Evolutionary conservation across 306 rosid species (phyloP).

Genomic region (Ormosia semicastrata): DNA sequence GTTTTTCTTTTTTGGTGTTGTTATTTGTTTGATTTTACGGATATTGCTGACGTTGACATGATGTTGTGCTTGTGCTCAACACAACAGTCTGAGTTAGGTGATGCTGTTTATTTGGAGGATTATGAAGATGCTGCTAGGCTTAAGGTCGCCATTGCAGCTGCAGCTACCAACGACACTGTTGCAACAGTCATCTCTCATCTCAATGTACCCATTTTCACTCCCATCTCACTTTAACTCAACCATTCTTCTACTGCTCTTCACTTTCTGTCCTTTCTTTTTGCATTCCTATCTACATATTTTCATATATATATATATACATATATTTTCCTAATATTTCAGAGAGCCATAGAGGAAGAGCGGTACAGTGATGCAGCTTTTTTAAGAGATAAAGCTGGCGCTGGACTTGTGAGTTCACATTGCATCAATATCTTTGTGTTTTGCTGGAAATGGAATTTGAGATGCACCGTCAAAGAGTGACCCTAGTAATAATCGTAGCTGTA

Average conservation of each 20-base stretch:
- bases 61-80: constrained; percentile 26
- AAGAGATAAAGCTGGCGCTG: constrained; percentile 86
- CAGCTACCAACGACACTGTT: constrained; percentile 71
- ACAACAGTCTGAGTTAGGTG: constrained; percentile 56
- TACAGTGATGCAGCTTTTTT: constrained; percentile 75
- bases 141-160: constrained; percentile 92
- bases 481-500: neutral
- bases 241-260: neutral
- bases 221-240: neutral
- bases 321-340: constrained; percentile 46
- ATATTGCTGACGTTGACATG: neutral
- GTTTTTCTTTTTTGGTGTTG: too few species aligned
- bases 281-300: neutral
- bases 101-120: constrained; percentile 69
- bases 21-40: too few species aligned
- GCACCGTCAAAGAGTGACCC: neutral
- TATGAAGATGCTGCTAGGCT: constrained; percentile 83
- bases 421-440: constrained; percentile 3
- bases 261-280: neutral
- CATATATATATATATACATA: neutral
- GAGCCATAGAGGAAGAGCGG: constrained; percentile 73
- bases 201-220: constrained; percentile 47
- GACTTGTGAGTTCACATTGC: constrained; percentile 67
- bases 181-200: constrained; percentile 69
- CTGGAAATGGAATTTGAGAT: neutral